These are phyloP conservation scores for Colletotrichum eleusines DNA, from an alignment of 2,329 filamentous ascomycete genomes.

Conservation along the genomic window DNA sequence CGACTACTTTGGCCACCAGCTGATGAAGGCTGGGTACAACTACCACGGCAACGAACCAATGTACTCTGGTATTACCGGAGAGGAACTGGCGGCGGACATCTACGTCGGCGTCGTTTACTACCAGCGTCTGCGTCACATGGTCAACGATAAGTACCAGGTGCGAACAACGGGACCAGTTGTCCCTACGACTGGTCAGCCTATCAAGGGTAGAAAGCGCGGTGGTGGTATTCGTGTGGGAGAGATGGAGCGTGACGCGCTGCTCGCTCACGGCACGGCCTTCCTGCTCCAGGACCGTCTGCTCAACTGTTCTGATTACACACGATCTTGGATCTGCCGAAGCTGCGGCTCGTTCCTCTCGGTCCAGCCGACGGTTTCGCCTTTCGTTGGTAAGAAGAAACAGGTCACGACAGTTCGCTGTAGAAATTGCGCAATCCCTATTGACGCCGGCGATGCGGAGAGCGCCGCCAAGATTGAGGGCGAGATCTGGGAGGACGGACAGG, in stretches of 20 bases:
- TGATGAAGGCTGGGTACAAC: constrained; percentile 95
- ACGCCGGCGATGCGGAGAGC: constrained; percentile 69
- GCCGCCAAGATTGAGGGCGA: constrained; percentile 72
- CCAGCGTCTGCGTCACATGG: constrained; percentile 98
- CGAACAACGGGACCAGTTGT: constrained; percentile 95
- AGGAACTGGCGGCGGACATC: constrained; percentile 94
- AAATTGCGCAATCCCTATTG: constrained; percentile 75
- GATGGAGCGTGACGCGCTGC: constrained; percentile 96
- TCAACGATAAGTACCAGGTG: constrained; percentile 99
- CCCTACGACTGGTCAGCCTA: constrained; percentile 90
- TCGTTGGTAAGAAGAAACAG: constrained; percentile 73
- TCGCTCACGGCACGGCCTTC: constrained; percentile 96
- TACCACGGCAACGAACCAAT: constrained; percentile 99
- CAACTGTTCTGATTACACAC: constrained; percentile 95
- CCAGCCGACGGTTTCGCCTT: constrained; percentile 80
- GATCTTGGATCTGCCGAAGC: constrained; percentile 87
- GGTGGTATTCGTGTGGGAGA: constrained; percentile 99
- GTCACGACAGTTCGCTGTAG: constrained; percentile 82
- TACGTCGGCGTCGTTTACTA: constrained; percentile 98
- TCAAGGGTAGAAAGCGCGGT: constrained; percentile 95
- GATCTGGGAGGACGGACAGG: constrained; percentile 93
- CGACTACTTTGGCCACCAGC: constrained; percentile 96
- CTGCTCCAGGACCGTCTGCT: constrained; percentile 93
- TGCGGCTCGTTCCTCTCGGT: constrained; percentile 94
- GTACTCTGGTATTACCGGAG: constrained; percentile 96